phyloP scores from a whole-genome alignment of 306 rosid genomes.

The Dalbergia cultrata region DNA sequence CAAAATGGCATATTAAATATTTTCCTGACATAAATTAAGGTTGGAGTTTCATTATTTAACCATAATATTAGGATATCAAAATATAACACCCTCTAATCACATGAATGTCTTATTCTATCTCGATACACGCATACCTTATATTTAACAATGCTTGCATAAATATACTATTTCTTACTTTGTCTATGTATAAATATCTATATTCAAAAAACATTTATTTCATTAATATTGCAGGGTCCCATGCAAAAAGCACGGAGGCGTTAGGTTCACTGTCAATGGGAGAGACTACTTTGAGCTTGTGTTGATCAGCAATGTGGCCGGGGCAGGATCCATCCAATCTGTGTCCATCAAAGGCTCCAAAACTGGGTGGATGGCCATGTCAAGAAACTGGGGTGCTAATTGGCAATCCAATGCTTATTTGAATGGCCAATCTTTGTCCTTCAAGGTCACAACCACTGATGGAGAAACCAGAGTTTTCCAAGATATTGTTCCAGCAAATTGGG shows the following conservation, averaged over 20 bases:
- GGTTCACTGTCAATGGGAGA: conserved; percentile 78
- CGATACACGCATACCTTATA: too few relatives aligned
- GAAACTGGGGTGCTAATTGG: conserved; percentile 95
- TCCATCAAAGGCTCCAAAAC: conserved; percentile 69
- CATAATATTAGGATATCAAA: too few relatives aligned
- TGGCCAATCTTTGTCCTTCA: conserved; percentile 78
- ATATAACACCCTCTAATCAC: too few relatives aligned
- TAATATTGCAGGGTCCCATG: conserved; percentile 67
- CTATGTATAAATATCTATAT: too few relatives aligned
- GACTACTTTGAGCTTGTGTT: conserved; percentile 85
- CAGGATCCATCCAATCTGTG: conserved; percentile 70
- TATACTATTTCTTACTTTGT: too few relatives aligned
- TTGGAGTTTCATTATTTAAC: too few relatives aligned
- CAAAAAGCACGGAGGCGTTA: conserved; percentile 74
- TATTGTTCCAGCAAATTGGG: conserved; percentile 70
- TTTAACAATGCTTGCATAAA: too few relatives aligned
- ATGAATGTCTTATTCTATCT: too few relatives aligned
- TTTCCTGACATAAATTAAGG: too few relatives aligned
- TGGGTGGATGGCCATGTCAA: conserved; percentile 83
- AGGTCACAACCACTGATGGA: conserved; percentile 73
- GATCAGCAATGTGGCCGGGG: conserved; percentile 80
- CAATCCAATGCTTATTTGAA: conserved; percentile 83
- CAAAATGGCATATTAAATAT: too few relatives aligned
- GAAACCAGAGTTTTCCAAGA: conserved; percentile 51
- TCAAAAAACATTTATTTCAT: too few relatives aligned